Percentiles rank a stretch among this genome's conserved stretches.
These are phyloP conservation scores for Lasiosphaeria miniovina DNA, from an alignment of 495 filamentous ascomycete species.

Conservation along the genomic window DNA sequence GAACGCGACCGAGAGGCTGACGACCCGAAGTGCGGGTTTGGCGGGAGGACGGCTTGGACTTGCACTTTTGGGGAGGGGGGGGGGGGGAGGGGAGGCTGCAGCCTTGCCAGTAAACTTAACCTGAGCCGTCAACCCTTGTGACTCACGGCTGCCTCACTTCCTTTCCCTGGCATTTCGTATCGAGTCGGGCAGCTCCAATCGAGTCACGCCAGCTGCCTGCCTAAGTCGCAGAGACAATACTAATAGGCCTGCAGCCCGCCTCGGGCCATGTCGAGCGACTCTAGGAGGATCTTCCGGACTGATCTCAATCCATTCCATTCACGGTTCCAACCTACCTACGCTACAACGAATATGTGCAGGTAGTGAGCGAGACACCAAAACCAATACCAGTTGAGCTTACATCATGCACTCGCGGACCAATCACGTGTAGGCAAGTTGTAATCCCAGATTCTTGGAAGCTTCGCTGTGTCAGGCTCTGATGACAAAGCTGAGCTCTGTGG, in stretches of 20 bases:
- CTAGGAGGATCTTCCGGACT: not conserved
- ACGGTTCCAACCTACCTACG: no score
- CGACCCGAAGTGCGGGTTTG: not conserved
- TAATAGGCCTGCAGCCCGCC: conserved; percentile 2
- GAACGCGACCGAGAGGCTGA: not conserved
- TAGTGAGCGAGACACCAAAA: not conserved
- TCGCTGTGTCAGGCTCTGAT: not conserved
- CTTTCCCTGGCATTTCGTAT: conserved; percentile 1
- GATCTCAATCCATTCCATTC: no score
- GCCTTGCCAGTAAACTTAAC: not conserved
- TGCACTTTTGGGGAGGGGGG: not conserved
- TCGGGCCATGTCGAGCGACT: not conserved
- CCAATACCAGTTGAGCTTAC: not conserved
- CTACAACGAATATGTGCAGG: no score
- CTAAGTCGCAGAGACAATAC: conserved; percentile 2
- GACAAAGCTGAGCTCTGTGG: not conserved
- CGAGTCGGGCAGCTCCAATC: conserved; percentile 6
- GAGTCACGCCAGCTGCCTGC: conserved; percentile 7
- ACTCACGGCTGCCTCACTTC: conserved; percentile 13
- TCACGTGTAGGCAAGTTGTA: conserved; percentile 2
- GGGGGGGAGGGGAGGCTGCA: not conserved
- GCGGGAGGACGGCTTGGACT: not conserved
- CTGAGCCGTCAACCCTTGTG: not conserved
- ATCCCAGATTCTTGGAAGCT: not conserved
- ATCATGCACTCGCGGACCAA: not conserved